These are phyloP conservation scores for Ophiostoma angusticollis DNA, from an alignment of 2,329 filamentous ascomycete species.

Conservation along the genomic window DNA sequence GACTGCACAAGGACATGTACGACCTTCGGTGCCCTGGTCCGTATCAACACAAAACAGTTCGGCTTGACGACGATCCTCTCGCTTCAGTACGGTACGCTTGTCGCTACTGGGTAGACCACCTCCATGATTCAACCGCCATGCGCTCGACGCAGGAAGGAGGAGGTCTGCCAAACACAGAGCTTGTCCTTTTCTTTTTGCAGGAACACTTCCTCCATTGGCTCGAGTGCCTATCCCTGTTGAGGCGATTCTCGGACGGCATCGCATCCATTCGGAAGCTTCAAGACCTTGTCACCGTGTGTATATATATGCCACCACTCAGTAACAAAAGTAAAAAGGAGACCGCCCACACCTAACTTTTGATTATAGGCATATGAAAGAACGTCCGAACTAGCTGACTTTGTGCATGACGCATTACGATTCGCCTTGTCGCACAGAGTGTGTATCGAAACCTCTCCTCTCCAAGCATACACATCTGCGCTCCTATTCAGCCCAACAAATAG, in stretches of 20 bases:
- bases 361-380: too few species aligned
- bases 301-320: too few species aligned
- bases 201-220: neutral
- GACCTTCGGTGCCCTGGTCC: too few species aligned
- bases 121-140: neutral
- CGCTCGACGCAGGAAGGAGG: neutral
- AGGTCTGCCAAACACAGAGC: too few species aligned
- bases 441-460: constrained; percentile 9
- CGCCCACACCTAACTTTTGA: too few species aligned
- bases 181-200: neutral
- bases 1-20: neutral
- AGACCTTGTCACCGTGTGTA: too few species aligned
- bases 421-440: constrained; percentile 3
- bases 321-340: too few species aligned
- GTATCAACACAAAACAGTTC: neutral
- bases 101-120: neutral
- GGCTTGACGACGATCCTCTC: neutral
- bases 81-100: neutral
- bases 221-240: neutral
- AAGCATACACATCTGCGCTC: constrained; percentile 10
- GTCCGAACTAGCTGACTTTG: too few species aligned
- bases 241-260: too few species aligned
- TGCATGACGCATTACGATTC: neutral
- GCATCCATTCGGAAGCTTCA: too few species aligned
- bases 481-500: constrained; percentile 8